Evolutionary conservation across 345 rosid genomes (phyloP).

Genomic region (Passiflora organensis): DNA sequence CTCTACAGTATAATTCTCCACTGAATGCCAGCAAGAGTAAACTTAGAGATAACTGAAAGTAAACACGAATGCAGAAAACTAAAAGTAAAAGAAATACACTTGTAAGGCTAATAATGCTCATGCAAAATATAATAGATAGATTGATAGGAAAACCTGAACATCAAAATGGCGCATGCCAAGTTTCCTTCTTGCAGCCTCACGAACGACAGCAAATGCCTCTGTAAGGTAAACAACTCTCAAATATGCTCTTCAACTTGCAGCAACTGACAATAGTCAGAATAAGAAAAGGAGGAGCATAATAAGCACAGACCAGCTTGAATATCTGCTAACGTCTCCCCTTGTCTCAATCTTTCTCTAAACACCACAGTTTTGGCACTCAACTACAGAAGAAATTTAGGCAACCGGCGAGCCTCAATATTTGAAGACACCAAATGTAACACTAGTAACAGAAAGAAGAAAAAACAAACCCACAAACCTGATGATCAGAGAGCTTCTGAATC

Average conservation of each 20-base stretch:
- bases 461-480: constrained; percentile 50
- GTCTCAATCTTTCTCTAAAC: constrained; percentile 56
- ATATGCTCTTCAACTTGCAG: background rate
- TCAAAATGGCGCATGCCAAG: constrained; percentile 99
- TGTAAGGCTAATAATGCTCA: background rate
- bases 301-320: constrained; percentile 73
- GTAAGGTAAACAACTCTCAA: constrained; percentile 10
- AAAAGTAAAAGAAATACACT: no score
- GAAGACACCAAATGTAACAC: background rate
- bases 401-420: constrained; percentile 6
- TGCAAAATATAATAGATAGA: background rate
- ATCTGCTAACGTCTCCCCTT: constrained; percentile 66
- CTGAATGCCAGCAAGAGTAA: background rate
- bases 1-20: background rate
- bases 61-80: background rate
- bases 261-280: background rate
- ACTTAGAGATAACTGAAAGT: background rate
- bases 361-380: constrained; percentile 72
- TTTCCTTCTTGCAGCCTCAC: constrained; percentile 93
- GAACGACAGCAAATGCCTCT: constrained; percentile 95
- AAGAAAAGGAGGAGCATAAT: constrained; percentile 6
- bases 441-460: background rate
- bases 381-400: constrained; percentile 26
- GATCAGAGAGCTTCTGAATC: constrained; percentile 58
- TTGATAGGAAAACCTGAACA: constrained; percentile 66